These are phyloP conservation scores for Quercus suber DNA, from an alignment of 306 rosid genomes.

Conservation along the genomic window DNA sequence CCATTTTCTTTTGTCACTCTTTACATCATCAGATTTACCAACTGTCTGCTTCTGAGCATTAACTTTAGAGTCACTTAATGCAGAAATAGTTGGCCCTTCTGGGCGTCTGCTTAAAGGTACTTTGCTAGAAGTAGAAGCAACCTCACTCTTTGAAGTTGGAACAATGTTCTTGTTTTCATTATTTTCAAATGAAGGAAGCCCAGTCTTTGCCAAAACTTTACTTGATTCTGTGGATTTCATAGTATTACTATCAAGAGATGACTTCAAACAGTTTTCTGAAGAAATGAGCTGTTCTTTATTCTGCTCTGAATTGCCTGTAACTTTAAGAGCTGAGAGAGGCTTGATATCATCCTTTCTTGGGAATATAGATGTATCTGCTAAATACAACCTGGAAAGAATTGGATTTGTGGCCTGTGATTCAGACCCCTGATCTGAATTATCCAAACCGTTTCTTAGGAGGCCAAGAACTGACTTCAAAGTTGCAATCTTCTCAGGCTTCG, in stretches of 20 bases:
- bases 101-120: slow-evolving; percentile 30
- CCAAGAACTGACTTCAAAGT: slow-evolving; percentile 94
- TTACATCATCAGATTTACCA: slow-evolving; percentile 44
- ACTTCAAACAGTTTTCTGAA: slow-evolving; percentile 33
- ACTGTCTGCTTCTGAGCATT: slow-evolving; percentile 34
- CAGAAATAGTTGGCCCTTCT: slow-evolving; percentile 39
- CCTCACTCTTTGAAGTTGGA: slow-evolving; percentile 28
- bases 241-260: slow-evolving; percentile 29
- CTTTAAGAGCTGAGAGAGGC: slow-evolving; percentile 65
- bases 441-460: slow-evolving; percentile 62
- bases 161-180: slow-evolving; percentile 36
- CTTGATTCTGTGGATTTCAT: slow-evolving; percentile 35
- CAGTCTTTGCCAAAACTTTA: slow-evolving; percentile 40
- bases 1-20: slow-evolving; percentile 89
- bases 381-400: slow-evolving; percentile 85
- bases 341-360: slow-evolving; percentile 85
- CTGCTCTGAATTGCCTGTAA: slow-evolving; percentile 49
- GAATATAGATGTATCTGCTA: slow-evolving; percentile 92
- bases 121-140: slow-evolving; percentile 45
- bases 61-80: slow-evolving; percentile 44
- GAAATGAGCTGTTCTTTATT: slow-evolving; percentile 33
- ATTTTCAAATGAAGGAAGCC: slow-evolving; percentile 35
- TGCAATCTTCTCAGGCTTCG: slow-evolving; percentile 84
- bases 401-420: slow-evolving; percentile 62
- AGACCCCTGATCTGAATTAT: slow-evolving; percentile 44